A percentile compares a stretch with the other conserved stretches of the same genome.
Evolutionary conservation across 2,329 filamentous ascomycete species (phyloP).

Genomic region (Aureobasidium lini): DNA sequence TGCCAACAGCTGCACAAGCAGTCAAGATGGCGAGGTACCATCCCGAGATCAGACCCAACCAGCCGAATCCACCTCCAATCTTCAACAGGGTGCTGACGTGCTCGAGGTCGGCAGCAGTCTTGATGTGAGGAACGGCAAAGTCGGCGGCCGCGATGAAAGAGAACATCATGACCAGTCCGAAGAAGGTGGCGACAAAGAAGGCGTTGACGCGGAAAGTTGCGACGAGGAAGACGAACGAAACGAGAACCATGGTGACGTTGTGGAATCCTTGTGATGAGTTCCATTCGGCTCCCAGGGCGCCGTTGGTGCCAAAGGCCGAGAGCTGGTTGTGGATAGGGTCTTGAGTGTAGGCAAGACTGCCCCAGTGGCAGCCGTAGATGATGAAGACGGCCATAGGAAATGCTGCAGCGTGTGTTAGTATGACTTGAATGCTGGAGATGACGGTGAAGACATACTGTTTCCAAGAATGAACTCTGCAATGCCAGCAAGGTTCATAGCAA

Average conservation of each 20-base stretch:
- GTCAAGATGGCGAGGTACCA: slow-evolving; percentile 22
- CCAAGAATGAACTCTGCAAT: slow-evolving; percentile 24
- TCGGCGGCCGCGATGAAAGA: slow-evolving; percentile 24
- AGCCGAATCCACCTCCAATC: slow-evolving; percentile 23
- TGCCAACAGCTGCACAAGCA: slow-evolving; percentile 20
- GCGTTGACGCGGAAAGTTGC: slow-evolving; percentile 21
- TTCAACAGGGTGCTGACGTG: slow-evolving; percentile 20
- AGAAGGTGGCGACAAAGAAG: slow-evolving; percentile 21
- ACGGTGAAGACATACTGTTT: slow-evolving; percentile 17
- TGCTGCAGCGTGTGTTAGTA: slow-evolving; percentile 11
- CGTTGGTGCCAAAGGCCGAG: slow-evolving; percentile 14
- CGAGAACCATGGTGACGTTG: slow-evolving; percentile 23
- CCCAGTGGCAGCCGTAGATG: slow-evolving; percentile 24
- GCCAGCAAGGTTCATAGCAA: slow-evolving; percentile 23
- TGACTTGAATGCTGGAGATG: neutral
- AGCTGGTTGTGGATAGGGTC: slow-evolving; percentile 20
- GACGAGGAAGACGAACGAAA: slow-evolving; percentile 23
- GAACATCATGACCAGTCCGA: slow-evolving; percentile 23
- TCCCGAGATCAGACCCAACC: slow-evolving; percentile 21
- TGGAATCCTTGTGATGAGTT: slow-evolving; percentile 23
- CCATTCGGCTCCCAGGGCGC: slow-evolving; percentile 18
- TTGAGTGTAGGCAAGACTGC: slow-evolving; percentile 21
- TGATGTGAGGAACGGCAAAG: slow-evolving; percentile 17
- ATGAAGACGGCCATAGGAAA: slow-evolving; percentile 25
- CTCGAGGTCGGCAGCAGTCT: slow-evolving; percentile 17